phyloP scores from a whole-genome alignment of 2,329 filamentous ascomycete genomes.

The Aureobasidium vineae region DNA sequence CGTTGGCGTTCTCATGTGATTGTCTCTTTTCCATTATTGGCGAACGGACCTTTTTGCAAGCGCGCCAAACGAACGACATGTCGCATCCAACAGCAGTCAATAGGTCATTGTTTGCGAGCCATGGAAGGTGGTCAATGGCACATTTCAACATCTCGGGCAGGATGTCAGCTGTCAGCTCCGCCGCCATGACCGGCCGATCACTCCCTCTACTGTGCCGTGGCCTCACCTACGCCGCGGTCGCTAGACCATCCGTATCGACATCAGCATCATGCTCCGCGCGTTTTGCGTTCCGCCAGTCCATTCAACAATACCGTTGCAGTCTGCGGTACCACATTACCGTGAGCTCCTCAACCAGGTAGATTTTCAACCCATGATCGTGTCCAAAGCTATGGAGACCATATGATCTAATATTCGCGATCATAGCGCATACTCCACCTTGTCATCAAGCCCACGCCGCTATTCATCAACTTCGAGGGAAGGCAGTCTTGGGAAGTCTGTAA shows the following conservation, averaged over 20 bases:
- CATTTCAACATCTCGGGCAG: not conserved
- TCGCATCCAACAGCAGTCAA: conserved; percentile 18
- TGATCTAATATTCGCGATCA: not conserved
- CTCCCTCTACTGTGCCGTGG: conserved; percentile 4
- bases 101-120: conserved; percentile 16
- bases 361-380: not conserved
- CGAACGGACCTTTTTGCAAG: conserved; percentile 17
- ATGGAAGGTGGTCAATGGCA: conserved; percentile 19
- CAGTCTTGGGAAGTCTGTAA: not conserved
- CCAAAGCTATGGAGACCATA: not conserved
- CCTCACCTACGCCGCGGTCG: conserved; percentile 11
- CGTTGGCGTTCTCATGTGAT: conserved; percentile 23
- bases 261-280: conserved; percentile 2
- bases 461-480: not conserved
- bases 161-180: conserved; percentile 9
- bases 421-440: conserved; percentile 9
- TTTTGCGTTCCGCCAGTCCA: not conserved
- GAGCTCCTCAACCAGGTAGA: conserved; percentile 9
- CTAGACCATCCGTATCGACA: conserved; percentile 11
- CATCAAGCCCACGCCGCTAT: not conserved
- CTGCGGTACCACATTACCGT: not conserved
- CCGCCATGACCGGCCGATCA: conserved; percentile 15
- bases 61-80: conserved; percentile 20
- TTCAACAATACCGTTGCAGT: not conserved
- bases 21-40: not conserved